Evolutionary conservation across 2,329 filamentous ascomycete genomes (phyloP), one percentile per base, ranked within the genome.

Genomic region (Pestalotiopsis sp.): DNA sequence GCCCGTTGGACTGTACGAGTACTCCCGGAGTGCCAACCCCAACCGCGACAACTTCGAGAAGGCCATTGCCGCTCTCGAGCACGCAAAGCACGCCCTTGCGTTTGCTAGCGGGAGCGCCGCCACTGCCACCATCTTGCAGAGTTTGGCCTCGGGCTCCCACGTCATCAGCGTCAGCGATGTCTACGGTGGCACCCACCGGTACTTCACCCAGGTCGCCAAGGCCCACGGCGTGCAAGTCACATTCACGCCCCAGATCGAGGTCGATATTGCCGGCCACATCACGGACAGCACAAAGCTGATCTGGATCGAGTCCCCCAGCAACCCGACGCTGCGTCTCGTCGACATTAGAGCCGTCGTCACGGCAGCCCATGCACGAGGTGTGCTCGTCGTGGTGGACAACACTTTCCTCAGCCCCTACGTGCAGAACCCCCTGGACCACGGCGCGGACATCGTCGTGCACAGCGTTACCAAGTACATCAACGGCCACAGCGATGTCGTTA

Each of bases 381-480:
- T 98, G 76, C 86, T 93, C 78, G 96, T 99, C 58, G 96, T 99
- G n/a, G 96, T 99, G 57, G 96, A 99, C 85, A 99, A 99, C 85
- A 99, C 96, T 23, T 99, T 99, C 86, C 86, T 98, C 78, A 95
- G 92, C 70, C 96, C 96, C 40, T 99, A 98, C 80, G 89, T 99
- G 62, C 96, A 99, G 84, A 98, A 97, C 82, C 96, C 96, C 3
- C 90, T 99, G 68, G 92, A 97, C 78, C 93, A 95, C 79, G 96
- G 96, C 75, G 96, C 96, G 74, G 96, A 99, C 81, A 95, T 98
- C 72, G 95, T 98, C 73, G 92, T 98, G 58, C 95, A 98, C 87
- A 95, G 91, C 67, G 96, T 99, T 68, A 99, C 96, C 59, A 99
- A 99, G 84, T 99, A 98, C 84, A 98, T 99, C 85, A 98, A 98